Evolutionary conservation across 2,329 filamentous ascomycete species (phyloP).

Genomic region (Calonectria hongkongensis): DNA sequence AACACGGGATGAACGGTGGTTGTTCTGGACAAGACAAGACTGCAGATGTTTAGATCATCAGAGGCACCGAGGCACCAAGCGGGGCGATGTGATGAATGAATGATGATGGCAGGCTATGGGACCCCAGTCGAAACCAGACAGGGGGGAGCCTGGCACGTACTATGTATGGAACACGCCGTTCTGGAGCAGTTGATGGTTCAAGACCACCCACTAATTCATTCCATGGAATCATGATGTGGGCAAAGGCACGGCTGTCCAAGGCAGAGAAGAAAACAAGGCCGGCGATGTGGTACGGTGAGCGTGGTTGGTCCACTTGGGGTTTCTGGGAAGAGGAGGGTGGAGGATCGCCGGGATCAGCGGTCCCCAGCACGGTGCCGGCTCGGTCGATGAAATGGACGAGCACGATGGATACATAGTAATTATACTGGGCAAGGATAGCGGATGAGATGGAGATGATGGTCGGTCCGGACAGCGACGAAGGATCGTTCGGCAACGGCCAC

Average conservation of each 20-base stretch:
- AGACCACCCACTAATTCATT: conserved; percentile 7
- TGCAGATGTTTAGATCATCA: conserved; percentile 18
- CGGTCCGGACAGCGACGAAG: not conserved
- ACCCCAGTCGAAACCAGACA: conserved; percentile 13
- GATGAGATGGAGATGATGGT: conserved; percentile 3
- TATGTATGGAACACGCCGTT: conserved; percentile 47
- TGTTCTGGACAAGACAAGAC: conserved; percentile 19
- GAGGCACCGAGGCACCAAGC: not conserved
- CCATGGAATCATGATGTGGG: conserved; percentile 16
- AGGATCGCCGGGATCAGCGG: conserved; percentile 32
- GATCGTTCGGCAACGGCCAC: conserved; percentile 8
- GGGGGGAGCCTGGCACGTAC: conserved; percentile 49
- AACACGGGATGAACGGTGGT: conserved; percentile 12
- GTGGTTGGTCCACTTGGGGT: conserved; percentile 30
- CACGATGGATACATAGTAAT: conserved; percentile 8
- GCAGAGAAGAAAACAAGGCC: not conserved
- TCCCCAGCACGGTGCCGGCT: conserved; percentile 7
- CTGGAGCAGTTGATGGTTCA: conserved; percentile 45
- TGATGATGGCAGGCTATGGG: conserved; percentile 33
- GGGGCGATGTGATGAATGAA: conserved; percentile 15
- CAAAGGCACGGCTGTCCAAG: conserved; percentile 9
- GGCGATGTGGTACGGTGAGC: conserved; percentile 15
- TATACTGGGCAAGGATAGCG: conserved; percentile 9
- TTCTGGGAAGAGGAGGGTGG: conserved; percentile 7
- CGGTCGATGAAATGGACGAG: not conserved